Evolutionary conservation across 768 basidiomycete species (phyloP).

Genomic region (Cystofilobasidium ferigula): DNA sequence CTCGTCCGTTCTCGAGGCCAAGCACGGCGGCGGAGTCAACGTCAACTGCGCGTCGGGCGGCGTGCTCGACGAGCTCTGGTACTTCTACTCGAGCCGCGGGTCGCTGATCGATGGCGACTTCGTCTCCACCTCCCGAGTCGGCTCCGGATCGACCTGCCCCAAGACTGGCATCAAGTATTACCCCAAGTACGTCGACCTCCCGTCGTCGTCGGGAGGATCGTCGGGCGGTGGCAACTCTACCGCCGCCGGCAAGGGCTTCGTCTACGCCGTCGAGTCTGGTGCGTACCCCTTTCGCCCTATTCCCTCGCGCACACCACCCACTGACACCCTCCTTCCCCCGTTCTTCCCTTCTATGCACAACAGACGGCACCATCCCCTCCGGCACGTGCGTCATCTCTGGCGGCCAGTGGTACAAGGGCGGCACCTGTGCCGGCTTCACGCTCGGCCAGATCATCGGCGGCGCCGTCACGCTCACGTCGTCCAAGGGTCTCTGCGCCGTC

Average conservation of each 20-base stretch:
- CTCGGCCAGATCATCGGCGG: conserved; percentile 14
- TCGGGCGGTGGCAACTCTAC: too few species aligned
- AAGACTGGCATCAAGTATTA: conserved; percentile 16
- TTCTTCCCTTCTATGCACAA: neutral
- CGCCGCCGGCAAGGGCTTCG: conserved; percentile 10
- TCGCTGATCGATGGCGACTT: conserved; percentile 27
- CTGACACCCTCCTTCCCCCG: neutral
- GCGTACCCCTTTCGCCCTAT: neutral
- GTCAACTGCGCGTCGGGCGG: conserved; percentile 21
- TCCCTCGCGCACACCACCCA: neutral
- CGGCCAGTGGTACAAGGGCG: neutral
- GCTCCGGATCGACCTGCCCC: conserved; percentile 26
- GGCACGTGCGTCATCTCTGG: conserved; percentile 20
- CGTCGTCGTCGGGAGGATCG: too few species aligned
- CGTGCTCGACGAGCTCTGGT: conserved; percentile 25
- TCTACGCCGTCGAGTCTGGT: conserved; percentile 14
- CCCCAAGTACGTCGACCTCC: conserved; percentile 20
- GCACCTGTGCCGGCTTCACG: conserved; percentile 17
- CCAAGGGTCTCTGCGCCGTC: conserved; percentile 22
- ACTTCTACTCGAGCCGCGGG: conserved; percentile 21
- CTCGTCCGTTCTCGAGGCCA: conserved; percentile 21
- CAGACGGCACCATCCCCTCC: conserved; percentile 6
- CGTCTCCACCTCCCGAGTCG: conserved; percentile 13
- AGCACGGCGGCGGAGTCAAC: conserved; percentile 24
- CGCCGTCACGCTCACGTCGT: conserved; percentile 16